These are phyloP conservation scores for Trichoderma polysporum DNA, from an alignment of 2,329 filamentous ascomycete genomes.

Conservation along the genomic window DNA sequence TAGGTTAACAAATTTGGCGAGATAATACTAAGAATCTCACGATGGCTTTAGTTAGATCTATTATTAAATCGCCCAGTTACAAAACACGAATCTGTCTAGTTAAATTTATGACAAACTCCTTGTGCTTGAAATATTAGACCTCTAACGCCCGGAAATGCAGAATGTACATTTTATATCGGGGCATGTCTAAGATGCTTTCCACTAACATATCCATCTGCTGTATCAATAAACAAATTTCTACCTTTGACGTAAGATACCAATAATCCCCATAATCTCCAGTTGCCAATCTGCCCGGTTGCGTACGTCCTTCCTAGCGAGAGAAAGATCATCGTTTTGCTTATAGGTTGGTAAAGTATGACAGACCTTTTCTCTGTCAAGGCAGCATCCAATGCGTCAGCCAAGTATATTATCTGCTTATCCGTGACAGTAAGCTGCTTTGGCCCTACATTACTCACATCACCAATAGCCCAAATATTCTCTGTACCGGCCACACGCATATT, in stretches of 20 bases:
- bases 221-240: conserved; percentile 35
- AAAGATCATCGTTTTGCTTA: conserved; percentile 32
- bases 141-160: too few species aligned
- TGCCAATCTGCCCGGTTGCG: conserved; percentile 36
- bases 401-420: conserved; percentile 35
- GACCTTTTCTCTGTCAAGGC: conserved; percentile 24
- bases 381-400: conserved; percentile 34
- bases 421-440: conserved; percentile 38
- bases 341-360: conserved; percentile 25
- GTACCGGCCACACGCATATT: conserved; percentile 35
- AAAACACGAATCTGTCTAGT: too few species aligned
- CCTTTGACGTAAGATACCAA: conserved; percentile 37
- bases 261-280: conserved; percentile 35
- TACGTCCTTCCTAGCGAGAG: conserved; percentile 30
- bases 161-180: conserved; percentile 29
- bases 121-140: too few species aligned
- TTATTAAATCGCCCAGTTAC: too few species aligned
- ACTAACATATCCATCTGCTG: conserved; percentile 31
- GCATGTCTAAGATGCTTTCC: conserved; percentile 32
- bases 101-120: too few species aligned
- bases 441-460: conserved; percentile 44
- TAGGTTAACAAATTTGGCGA: too few species aligned
- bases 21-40: too few species aligned
- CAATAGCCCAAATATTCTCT: conserved; percentile 43
- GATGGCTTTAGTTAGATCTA: too few species aligned